Base-by-base conservation (phyloP, 495 filamentous ascomycete genomes). In the Tuber calosporum region DNA sequence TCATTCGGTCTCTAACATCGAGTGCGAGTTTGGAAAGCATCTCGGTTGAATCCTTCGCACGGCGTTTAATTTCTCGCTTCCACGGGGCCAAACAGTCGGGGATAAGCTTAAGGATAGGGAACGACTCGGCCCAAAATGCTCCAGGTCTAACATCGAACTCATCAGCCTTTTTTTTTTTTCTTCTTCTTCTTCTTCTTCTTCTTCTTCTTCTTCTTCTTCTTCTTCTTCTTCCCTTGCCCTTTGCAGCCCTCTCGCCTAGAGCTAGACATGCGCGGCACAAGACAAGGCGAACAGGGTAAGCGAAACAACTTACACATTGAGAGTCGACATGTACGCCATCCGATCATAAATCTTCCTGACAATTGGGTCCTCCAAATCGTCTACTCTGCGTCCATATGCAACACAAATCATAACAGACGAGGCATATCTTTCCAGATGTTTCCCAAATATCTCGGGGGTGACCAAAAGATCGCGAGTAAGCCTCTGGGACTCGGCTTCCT, bases 331-430 rank as follows among this genome's bases (percentile, higher is more conserved):
- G 72, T 87, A 87, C 22, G 86, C 86, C 86, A 89, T 88, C 22
- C 85, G 86, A 72, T 88, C 82, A 66, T 88, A 86, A 30, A 86
- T 83, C 58, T 84, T 82, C 19, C 84, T 83, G 30, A 90, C 86
- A 40, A 86, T 82, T 67, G 86, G 82, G 26, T 85, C 85, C 41
- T 86, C 82, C 41, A 88, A 82, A 30, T 85, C 82, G 79, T 88
- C 85, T 17, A 90, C 88, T 11, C 88, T 83, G 26, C 88, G 84
- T 0, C 88, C 88, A 75, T 90, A 90, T 3, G 85, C 87, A 69
- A 90, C 87, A 72, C 87, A 88, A 42, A 87, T 88, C 66, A 90
- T 89, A 17, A 90, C 86, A 72, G 87, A 88, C 1, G 87, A 87
- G 4, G 89, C 88, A 74, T 89, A 90, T 43, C 89, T 83, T 79